Percentiles rank a stretch among this genome's conserved stretches.
These are phyloP conservation scores for Gleditsia sinensis DNA, from an alignment of 306 rosid species.

Conservation along the genomic window DNA sequence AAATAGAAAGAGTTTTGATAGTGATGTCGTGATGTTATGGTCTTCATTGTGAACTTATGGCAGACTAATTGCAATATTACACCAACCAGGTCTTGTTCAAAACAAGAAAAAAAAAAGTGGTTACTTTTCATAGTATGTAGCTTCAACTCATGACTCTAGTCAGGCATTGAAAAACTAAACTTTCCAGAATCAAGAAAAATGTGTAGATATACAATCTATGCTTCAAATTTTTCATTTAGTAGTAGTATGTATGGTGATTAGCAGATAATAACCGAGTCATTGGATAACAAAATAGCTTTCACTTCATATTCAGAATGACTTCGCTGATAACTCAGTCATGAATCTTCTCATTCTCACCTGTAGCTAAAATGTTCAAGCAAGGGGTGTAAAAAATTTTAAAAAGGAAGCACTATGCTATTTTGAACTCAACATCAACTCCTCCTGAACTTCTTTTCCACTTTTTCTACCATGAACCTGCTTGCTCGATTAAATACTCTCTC, in stretches of 20 bases:
- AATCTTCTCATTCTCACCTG: slow-evolving; percentile 3
- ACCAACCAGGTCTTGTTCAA: background rate
- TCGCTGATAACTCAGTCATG: slow-evolving; percentile 7
- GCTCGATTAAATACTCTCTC: background rate
- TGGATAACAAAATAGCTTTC: background rate
- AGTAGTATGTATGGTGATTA: background rate
- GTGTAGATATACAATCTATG: background rate
- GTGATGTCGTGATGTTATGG: background rate
- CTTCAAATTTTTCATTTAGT: background rate
- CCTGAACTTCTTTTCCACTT: background rate
- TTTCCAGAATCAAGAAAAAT: background rate
- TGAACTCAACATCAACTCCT: slow-evolving; percentile 13
- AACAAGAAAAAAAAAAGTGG: background rate
- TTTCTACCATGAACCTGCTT: slow-evolving; percentile 22
- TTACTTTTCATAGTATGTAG: background rate
- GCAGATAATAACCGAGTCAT: background rate
- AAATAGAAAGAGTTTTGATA: background rate
- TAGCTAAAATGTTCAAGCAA: slow-evolving; percentile 17
- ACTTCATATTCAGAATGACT: background rate
- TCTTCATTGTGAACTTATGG: background rate
- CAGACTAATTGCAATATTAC: background rate
- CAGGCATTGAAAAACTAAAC: background rate
- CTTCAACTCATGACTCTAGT: slow-evolving; percentile 1
- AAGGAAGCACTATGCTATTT: slow-evolving; percentile 2
- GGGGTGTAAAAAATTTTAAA: background rate